These are phyloP conservation scores for Exophiala dermatitidis DNA, from an alignment of 2,329 filamentous ascomycete species.

Conservation along the genomic window DNA sequence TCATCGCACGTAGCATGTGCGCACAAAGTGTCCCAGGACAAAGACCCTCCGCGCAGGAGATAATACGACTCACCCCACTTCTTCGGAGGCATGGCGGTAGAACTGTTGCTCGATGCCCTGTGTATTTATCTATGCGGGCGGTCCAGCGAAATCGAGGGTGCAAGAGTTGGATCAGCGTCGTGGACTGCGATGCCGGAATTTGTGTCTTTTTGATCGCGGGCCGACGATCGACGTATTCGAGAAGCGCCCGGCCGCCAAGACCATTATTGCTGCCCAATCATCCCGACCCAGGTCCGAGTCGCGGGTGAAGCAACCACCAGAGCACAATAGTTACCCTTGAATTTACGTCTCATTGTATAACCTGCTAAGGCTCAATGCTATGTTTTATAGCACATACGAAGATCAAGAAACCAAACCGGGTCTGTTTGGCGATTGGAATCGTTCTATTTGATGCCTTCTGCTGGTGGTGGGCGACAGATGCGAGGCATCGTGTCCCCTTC, in stretches of 20 bases:
- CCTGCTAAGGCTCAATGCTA: too few relatives aligned
- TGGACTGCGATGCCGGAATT: background rate
- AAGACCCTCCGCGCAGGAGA: background rate
- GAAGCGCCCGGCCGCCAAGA: background rate
- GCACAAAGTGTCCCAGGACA: background rate
- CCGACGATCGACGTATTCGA: background rate
- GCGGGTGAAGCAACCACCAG: too few relatives aligned
- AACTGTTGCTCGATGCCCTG: background rate
- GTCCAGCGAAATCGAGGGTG: background rate
- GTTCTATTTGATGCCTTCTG: too few relatives aligned
- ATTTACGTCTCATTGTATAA: too few relatives aligned
- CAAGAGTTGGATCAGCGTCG: background rate
- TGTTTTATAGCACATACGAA: too few relatives aligned
- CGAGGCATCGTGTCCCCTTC: background rate
- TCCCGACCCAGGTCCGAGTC: too few relatives aligned
- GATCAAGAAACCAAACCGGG: too few relatives aligned
- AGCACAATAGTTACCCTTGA: too few relatives aligned
- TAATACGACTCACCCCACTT: conserved; percentile 42
- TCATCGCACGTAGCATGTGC: background rate
- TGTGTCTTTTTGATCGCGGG: background rate
- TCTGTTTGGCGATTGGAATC: too few relatives aligned
- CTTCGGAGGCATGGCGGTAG: conserved; percentile 38
- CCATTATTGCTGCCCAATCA: background rate
- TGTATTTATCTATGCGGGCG: background rate
- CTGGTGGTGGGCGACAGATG: too few relatives aligned